These are phyloP conservation scores for Monilinia fructicola DNA, from an alignment of 2,329 filamentous ascomycete species.

Conservation along the genomic window DNA sequence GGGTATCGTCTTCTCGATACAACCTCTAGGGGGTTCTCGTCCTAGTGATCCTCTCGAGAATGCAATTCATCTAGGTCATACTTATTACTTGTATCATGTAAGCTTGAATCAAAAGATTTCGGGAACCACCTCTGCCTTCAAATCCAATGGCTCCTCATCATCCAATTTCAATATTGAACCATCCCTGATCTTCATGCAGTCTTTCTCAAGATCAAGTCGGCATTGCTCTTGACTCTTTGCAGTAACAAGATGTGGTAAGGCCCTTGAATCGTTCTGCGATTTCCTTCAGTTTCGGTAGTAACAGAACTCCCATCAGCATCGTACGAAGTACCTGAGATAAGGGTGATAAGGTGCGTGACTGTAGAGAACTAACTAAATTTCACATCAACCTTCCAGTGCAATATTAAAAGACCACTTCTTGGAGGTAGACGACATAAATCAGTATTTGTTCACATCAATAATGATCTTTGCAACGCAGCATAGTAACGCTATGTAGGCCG, in stretches of 20 bases:
- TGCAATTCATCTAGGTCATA: conserved; percentile 35
- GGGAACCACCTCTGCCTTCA: conserved; percentile 20
- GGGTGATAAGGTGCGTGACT: background rate
- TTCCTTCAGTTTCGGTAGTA: conserved; percentile 35
- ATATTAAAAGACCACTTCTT: background rate
- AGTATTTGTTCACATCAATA: background rate
- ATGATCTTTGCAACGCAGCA: background rate
- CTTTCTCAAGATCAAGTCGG: conserved; percentile 26
- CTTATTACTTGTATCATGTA: too few relatives aligned
- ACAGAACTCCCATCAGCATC: conserved; percentile 28
- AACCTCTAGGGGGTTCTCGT: conserved; percentile 21
- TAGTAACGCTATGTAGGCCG: background rate
- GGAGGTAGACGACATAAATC: background rate
- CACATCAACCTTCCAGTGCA: background rate
- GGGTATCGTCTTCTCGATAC: conserved; percentile 38
- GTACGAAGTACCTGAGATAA: conserved; percentile 28
- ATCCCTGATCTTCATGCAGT: conserved; percentile 32
- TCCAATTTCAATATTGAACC: background rate
- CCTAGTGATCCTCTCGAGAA: conserved; percentile 24
- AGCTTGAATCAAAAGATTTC: conserved; percentile 1
- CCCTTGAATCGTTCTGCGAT: conserved; percentile 26
- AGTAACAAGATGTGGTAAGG: conserved; percentile 31
- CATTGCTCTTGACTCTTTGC: conserved; percentile 28
- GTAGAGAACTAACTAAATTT: background rate
- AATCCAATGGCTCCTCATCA: conserved; percentile 13